Evolutionary conservation across 2,329 filamentous ascomycete species (phyloP).

Genomic region (Cladosporium sphaerospermum): DNA sequence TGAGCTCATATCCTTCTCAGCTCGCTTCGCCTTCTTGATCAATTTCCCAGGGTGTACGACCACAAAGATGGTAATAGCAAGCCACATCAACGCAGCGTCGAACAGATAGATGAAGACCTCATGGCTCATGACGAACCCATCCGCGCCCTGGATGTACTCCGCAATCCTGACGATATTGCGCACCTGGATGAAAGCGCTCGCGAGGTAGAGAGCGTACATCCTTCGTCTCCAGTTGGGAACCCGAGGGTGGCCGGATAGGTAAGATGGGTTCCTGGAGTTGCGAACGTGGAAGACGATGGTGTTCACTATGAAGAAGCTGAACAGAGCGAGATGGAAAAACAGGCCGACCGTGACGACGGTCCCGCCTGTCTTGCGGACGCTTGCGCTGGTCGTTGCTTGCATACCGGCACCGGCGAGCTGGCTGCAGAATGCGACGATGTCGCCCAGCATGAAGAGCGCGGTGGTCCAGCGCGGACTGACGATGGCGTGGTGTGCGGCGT

Average conservation of each 20-base stretch:
- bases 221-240: slow-evolving; percentile 29
- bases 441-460: slow-evolving; percentile 5
- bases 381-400: background rate
- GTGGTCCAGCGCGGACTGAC: background rate
- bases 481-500: slow-evolving; percentile 4
- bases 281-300: slow-evolving; percentile 46
- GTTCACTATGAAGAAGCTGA: slow-evolving; percentile 49
- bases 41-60: slow-evolving; percentile 11
- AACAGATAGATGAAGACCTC: slow-evolving; percentile 42
- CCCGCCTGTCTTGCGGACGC: slow-evolving; percentile 34
- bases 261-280: slow-evolving; percentile 10
- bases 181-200: slow-evolving; percentile 38
- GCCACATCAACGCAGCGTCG: slow-evolving; percentile 38
- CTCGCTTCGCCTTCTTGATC: background rate
- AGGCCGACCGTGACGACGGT: slow-evolving; percentile 52
- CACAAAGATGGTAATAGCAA: slow-evolving; percentile 18
- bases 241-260: slow-evolving; percentile 15
- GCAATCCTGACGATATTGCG: slow-evolving; percentile 43
- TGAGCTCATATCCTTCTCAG: background rate
- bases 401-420: slow-evolving; percentile 4
- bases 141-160: slow-evolving; percentile 42
- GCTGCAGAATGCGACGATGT: slow-evolving; percentile 3
- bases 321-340: slow-evolving; percentile 52
- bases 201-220: slow-evolving; percentile 35
- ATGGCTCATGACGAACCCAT: slow-evolving; percentile 36